Percentiles rank a stretch among this genome's conserved stretches.
phyloP scores from a whole-genome alignment of 2,329 filamentous ascomycete species.

The Venturia nashicola region DNA sequence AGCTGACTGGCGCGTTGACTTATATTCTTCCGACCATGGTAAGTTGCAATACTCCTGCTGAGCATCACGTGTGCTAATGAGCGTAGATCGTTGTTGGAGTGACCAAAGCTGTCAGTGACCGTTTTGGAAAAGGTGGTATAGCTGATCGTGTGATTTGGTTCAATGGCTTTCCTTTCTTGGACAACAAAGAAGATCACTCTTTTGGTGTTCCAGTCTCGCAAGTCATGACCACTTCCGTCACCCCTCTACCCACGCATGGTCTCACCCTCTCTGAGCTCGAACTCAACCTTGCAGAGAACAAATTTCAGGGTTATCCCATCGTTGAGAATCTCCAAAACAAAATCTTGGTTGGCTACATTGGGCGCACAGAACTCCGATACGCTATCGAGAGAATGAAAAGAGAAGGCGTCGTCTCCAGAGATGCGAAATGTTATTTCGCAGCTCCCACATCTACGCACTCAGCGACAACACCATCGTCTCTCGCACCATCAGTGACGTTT shows the following conservation, averaged over 20 bases:
- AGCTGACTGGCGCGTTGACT: conserved; percentile 87
- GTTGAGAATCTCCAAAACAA: conserved; percentile 62
- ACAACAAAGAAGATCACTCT: conserved; percentile 94
- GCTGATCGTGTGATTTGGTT: conserved; percentile 99
- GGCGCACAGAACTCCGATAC: conserved; percentile 81
- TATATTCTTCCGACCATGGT: conserved; percentile 96
- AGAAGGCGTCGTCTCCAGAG: conserved; percentile 51
- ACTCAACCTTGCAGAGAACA: conserved; percentile 60
- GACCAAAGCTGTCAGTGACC: conserved; percentile 82
- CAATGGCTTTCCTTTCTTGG: conserved; percentile 90
- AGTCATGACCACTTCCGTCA: conserved; percentile 70
- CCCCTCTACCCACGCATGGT: conserved; percentile 61
- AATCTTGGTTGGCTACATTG: conserved; percentile 79
- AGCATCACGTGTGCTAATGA: background rate
- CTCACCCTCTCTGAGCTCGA: conserved; percentile 68
- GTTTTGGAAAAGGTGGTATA: conserved; percentile 92
- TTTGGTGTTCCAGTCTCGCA: conserved; percentile 89
- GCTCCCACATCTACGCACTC: conserved; percentile 19
- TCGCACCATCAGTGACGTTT: conserved; percentile 35
- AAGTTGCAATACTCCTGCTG: conserved; percentile 14
- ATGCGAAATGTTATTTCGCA: conserved; percentile 63
- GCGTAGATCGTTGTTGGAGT: conserved; percentile 78
- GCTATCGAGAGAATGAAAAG: conserved; percentile 71
- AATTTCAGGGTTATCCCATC: conserved; percentile 87
- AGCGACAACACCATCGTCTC: conserved; percentile 13